These are phyloP conservation scores for Pelargonium australe DNA, from an alignment of 441 rosid genomes.

Conservation along the genomic window DNA sequence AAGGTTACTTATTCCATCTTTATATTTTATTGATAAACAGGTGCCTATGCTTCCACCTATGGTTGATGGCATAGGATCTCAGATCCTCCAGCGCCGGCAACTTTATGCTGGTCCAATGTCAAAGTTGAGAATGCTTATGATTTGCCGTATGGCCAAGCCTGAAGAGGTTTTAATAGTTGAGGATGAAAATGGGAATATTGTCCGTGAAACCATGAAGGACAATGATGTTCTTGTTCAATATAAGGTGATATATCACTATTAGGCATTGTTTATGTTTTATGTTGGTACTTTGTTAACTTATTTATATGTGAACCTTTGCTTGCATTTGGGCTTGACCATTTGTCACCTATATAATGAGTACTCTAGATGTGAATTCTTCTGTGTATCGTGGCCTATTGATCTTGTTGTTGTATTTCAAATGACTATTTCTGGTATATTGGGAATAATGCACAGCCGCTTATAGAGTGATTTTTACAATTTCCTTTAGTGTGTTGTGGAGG, in stretches of 20 bases:
- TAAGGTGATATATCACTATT: slow-evolving; percentile 47
- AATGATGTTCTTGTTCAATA: slow-evolving; percentile 99
- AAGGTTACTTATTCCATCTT: slow-evolving; percentile 18
- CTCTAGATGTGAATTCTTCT: not conserved
- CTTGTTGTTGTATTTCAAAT: not conserved
- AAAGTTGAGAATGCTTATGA: slow-evolving; percentile 92
- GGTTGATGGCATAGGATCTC: slow-evolving; percentile 85
- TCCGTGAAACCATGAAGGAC: slow-evolving; percentile 99
- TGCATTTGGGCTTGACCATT: not conserved
- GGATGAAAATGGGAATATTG: slow-evolving; percentile 99
- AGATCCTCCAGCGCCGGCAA: slow-evolving; percentile 80
- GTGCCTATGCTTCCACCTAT: slow-evolving; percentile 67
- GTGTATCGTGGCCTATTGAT: not conserved
- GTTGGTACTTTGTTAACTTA: not conserved
- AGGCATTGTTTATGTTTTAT: not conserved
- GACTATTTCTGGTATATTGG: not conserved
- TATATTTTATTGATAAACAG: slow-evolving; percentile 34
- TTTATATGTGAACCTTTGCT: not conserved
- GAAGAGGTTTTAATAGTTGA: slow-evolving; percentile 98
- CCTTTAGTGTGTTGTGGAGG: not conserved
- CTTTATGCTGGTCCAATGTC: slow-evolving; percentile 88
- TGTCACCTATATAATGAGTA: not conserved
- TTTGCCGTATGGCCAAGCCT: slow-evolving; percentile 99
- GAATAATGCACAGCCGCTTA: not conserved
- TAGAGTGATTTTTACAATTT: not conserved